Evolutionary conservation across 805 yeast genomes (phyloP).

Genomic region (Tetrapisispora phaffii): DNA sequence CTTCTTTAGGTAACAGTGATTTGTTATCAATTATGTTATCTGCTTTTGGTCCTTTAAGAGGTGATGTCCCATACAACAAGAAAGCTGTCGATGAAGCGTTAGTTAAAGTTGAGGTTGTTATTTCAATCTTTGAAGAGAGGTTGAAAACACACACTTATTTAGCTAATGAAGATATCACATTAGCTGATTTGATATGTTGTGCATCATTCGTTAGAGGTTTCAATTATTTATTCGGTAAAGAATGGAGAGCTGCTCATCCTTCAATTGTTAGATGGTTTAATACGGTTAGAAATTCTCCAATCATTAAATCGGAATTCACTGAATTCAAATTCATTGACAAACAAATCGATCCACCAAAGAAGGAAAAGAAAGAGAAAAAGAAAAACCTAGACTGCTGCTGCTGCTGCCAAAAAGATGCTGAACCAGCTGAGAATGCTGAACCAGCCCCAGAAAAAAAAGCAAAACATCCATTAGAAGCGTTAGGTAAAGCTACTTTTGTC

Average conservation of each 20-base stretch:
- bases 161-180: slow-evolving; percentile 55
- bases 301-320: slow-evolving; percentile 39
- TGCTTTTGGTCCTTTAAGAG: slow-evolving; percentile 52
- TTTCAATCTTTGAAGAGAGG: slow-evolving; percentile 44
- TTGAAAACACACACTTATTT: slow-evolving; percentile 53
- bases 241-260: slow-evolving; percentile 58
- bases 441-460: slow-evolving; percentile 54
- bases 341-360: slow-evolving; percentile 52
- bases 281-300: slow-evolving; percentile 39
- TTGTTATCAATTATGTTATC: slow-evolving; percentile 37
- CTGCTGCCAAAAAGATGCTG: slow-evolving; percentile 33
- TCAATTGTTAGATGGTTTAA: slow-evolving; percentile 61
- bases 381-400: slow-evolving; percentile 45
- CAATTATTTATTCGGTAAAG: slow-evolving; percentile 48
- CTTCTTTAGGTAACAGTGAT: slow-evolving; percentile 68
- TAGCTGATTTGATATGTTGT: slow-evolving; percentile 58
- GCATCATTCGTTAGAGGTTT: slow-evolving; percentile 45
- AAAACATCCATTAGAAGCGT: slow-evolving; percentile 81
- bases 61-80: slow-evolving; percentile 70
- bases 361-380: slow-evolving; percentile 35
- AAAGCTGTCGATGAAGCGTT: slow-evolving; percentile 42
- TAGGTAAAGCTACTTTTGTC: slow-evolving; percentile 61
- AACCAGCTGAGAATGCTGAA: slow-evolving; percentile 37
- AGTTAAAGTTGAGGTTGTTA: slow-evolving; percentile 32
- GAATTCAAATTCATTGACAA: slow-evolving; percentile 51